A percentile compares a stretch with the other conserved stretches of the same genome.
These are phyloP conservation scores for Trichophyton simii DNA, from an alignment of 2,329 filamentous ascomycete species.

Conservation along the genomic window DNA sequence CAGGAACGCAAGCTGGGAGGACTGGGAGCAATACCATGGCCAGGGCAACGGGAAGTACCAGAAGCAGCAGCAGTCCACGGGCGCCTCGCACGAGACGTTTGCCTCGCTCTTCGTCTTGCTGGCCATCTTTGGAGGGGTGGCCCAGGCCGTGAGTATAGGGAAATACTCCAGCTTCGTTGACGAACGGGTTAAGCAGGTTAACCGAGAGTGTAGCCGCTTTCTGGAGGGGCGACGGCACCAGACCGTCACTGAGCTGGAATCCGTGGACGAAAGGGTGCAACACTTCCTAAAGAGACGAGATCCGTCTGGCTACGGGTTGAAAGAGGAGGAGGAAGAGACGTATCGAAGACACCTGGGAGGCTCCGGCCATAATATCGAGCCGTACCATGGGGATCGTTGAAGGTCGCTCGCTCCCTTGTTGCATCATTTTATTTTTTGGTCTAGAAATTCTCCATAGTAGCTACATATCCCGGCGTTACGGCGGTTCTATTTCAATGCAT, in stretches of 20 bases:
- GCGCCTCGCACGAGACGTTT: constrained; percentile 67
- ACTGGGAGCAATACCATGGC: constrained; percentile 77
- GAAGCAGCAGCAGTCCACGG: constrained; percentile 8
- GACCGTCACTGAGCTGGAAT: constrained; percentile 37
- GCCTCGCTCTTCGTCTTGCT: constrained; percentile 57
- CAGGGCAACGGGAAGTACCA: constrained; percentile 26
- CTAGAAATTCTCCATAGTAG: neutral
- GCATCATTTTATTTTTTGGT: neutral
- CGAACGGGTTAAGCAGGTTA: constrained; percentile 52
- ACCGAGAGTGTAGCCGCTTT: constrained; percentile 49
- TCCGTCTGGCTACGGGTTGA: constrained; percentile 36
- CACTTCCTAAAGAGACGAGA: constrained; percentile 66
- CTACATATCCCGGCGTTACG: neutral
- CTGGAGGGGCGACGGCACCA: constrained; percentile 42
- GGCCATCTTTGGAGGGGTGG: constrained; percentile 55
- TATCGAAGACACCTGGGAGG: constrained; percentile 27
- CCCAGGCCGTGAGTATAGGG: constrained; percentile 59
- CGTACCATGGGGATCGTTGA: neutral
- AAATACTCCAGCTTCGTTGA: constrained; percentile 50
- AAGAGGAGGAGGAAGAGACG: constrained; percentile 31
- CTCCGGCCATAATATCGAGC: constrained; percentile 1
- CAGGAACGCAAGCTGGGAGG: constrained; percentile 90
- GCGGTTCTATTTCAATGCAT: neutral
- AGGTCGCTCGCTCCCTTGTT: neutral
- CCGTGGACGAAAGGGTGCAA: constrained; percentile 54